Evolutionary conservation across 805 yeast genomes (phyloP).

Genomic region (Danielozyma ontarioensis): DNA sequence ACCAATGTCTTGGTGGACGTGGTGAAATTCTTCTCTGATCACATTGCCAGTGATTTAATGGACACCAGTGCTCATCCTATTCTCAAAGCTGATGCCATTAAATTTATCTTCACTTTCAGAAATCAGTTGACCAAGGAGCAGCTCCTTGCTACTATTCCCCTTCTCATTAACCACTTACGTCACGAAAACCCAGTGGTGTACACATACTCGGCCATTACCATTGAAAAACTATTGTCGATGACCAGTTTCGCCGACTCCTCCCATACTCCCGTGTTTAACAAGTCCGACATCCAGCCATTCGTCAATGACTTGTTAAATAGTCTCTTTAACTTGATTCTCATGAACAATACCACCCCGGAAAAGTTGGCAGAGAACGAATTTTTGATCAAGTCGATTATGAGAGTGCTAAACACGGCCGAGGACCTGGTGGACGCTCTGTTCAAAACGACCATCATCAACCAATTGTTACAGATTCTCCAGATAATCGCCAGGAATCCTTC

Average conservation of each 20-base stretch:
- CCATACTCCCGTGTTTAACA: constrained; percentile 59
- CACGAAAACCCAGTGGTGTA: constrained; percentile 71
- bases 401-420: constrained; percentile 70
- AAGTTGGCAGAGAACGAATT: constrained; percentile 94
- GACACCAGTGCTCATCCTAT: constrained; percentile 57
- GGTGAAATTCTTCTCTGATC: constrained; percentile 73
- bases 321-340: constrained; percentile 60
- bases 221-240: constrained; percentile 81
- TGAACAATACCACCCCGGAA: constrained; percentile 61
- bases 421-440: constrained; percentile 47
- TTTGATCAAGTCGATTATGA: constrained; percentile 81
- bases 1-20: constrained; percentile 84
- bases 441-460: constrained; percentile 48
- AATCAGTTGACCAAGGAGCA: constrained; percentile 89
- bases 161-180: constrained; percentile 62
- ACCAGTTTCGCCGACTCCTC: constrained; percentile 51
- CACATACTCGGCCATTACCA: constrained; percentile 89
- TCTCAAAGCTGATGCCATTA: constrained; percentile 86
- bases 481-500: constrained; percentile 86
- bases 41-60: constrained; percentile 81
- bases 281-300: constrained; percentile 61
- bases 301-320: constrained; percentile 58
- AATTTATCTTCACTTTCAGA: constrained; percentile 83
- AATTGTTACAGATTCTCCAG: constrained; percentile 62
- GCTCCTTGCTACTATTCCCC: constrained; percentile 71